These are phyloP conservation scores for Thymus quinquecostatus DNA, from an alignment of 257 asterid genomes.

Conservation along the genomic window DNA sequence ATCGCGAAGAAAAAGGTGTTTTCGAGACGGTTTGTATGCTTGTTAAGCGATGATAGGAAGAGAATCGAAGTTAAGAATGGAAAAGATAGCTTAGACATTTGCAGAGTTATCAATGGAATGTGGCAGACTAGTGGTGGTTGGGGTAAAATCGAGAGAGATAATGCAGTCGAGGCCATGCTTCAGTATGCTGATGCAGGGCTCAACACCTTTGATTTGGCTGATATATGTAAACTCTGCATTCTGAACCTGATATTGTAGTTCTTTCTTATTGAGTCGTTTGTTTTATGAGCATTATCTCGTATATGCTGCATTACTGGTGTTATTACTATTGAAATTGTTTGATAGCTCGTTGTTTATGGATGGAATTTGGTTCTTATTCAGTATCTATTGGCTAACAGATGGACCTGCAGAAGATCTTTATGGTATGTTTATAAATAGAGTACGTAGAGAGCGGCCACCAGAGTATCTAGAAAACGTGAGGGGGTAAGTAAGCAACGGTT, in stretches of 20 bases:
- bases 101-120: conserved; percentile 82
- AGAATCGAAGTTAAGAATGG: conserved; percentile 67
- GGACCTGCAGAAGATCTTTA: conserved; percentile 99
- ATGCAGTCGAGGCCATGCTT: conserved; percentile 73
- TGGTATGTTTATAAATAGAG: conserved; percentile 88
- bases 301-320: neutral
- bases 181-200: conserved; percentile 78
- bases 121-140: conserved; percentile 92
- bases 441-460: conserved; percentile 95
- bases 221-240: conserved; percentile 55
- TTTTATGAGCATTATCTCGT: conserved; percentile 12
- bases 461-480: conserved; percentile 82
- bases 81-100: conserved; percentile 70
- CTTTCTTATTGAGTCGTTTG: conserved; percentile 14
- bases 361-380: conserved; percentile 7
- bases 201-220: conserved; percentile 76
- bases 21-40: conserved; percentile 47
- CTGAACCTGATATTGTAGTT: conserved; percentile 5
- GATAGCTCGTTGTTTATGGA: neutral
- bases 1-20: conserved; percentile 34
- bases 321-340: neutral
- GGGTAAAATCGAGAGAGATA: conserved; percentile 65
- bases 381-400: conserved; percentile 46
- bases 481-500: conserved; percentile 57
- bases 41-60: conserved; percentile 53